These are phyloP conservation scores for Lophium mytilinum DNA, from an alignment of 495 filamentous ascomycete genomes.

Conservation along the genomic window DNA sequence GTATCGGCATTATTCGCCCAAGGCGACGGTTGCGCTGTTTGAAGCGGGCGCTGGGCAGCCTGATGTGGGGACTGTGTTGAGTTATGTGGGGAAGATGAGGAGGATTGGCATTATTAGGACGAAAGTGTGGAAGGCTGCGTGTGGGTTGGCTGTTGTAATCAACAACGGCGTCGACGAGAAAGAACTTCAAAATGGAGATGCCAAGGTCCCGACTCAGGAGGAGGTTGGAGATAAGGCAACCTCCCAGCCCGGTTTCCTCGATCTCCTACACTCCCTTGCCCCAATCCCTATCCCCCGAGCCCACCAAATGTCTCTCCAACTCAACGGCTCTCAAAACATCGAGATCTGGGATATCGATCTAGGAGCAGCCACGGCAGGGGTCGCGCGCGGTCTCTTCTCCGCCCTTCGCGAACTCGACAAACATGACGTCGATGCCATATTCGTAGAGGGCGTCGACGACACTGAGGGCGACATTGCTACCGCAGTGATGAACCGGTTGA, in stretches of 20 bases:
- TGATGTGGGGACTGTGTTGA: constrained; percentile 26
- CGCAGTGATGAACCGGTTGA: constrained; percentile 89
- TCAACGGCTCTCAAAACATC: background rate
- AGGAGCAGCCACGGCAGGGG: constrained; percentile 56
- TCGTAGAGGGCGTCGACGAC: constrained; percentile 83
- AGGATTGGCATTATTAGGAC: constrained; percentile 35
- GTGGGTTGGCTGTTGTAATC: constrained; percentile 2
- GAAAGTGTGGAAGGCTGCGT: constrained; percentile 26
- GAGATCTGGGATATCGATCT: constrained; percentile 49
- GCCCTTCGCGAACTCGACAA: constrained; percentile 79
- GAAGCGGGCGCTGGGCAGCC: constrained; percentile 43
- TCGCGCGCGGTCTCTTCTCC: constrained; percentile 81
- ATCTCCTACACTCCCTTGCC: constrained; percentile 12
- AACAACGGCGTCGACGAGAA: background rate
- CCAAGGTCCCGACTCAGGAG: too few relatives aligned
- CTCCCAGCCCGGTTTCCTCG: background rate
- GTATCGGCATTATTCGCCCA: constrained; percentile 94
- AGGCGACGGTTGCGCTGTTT: constrained; percentile 77
- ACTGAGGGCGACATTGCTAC: constrained; percentile 63
- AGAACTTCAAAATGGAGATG: too few relatives aligned
- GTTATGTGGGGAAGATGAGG: constrained; percentile 17
- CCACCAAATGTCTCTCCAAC: background rate
- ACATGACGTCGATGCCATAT: constrained; percentile 70
- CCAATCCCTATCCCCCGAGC: constrained; percentile 18
- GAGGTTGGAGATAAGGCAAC: too few relatives aligned